phyloP scores from a whole-genome alignment of 2,329 filamentous ascomycete species.

The Aspergillus hiratsukae region DNA sequence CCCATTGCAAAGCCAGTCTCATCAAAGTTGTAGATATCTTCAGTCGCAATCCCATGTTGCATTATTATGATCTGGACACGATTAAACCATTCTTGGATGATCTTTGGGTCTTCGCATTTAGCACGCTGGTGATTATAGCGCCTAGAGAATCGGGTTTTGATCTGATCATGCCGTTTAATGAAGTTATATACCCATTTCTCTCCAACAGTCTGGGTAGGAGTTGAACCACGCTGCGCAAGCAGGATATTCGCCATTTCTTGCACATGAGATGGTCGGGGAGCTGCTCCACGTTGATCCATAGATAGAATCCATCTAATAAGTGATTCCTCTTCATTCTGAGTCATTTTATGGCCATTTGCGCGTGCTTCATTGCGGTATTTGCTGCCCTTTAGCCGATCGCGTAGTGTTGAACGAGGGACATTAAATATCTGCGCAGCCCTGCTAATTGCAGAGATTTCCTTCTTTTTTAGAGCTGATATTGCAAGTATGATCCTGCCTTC shows the following conservation, averaged over 20 bases:
- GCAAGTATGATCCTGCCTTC: too few species aligned
- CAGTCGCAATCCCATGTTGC: constrained; percentile 9
- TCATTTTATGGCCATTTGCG: too few species aligned
- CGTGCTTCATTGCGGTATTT: constrained; percentile 2
- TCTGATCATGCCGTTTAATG: constrained; percentile 2
- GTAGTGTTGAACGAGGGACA: too few species aligned
- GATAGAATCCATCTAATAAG: constrained; percentile 6
- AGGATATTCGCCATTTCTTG: constrained; percentile 11
- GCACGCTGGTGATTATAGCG: constrained; percentile 7
- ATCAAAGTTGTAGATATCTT: constrained; percentile 13
- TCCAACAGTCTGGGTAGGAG: constrained; percentile 6
- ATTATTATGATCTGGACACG: constrained; percentile 1
- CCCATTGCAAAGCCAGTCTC: constrained; percentile 1
- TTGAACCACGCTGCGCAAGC: background rate
- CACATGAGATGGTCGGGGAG: background rate
- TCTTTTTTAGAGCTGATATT: too few species aligned
- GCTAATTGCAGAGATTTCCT: too few species aligned
- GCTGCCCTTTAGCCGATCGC: background rate
- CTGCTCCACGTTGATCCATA: background rate
- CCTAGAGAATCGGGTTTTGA: constrained; percentile 3
- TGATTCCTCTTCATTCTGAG: too few species aligned
- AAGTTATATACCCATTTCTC: constrained; percentile 8
- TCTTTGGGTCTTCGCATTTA: constrained; percentile 5
- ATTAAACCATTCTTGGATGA: constrained; percentile 4
- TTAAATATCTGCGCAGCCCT: too few species aligned